These are phyloP conservation scores for Stereocaulon alpinum DNA, from an alignment of 495 filamentous ascomycete genomes.

Conservation along the genomic window DNA sequence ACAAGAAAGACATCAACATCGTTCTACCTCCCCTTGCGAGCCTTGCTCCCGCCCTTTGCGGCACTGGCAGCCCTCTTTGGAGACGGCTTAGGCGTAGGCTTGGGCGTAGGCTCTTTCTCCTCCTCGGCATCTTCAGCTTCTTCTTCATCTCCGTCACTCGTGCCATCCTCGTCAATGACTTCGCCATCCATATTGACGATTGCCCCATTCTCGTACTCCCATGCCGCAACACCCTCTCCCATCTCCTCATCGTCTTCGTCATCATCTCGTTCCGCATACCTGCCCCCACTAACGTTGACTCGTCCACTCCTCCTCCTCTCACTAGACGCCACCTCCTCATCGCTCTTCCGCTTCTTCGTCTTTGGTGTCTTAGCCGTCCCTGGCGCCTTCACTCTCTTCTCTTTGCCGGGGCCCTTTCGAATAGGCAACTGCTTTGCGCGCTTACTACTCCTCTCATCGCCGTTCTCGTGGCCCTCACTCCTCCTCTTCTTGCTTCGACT, in stretches of 20 bases:
- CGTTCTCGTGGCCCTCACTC: constrained; percentile 32
- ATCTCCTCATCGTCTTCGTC: constrained; percentile 50
- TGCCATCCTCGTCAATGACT: constrained; percentile 13
- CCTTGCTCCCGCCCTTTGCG: constrained; percentile 1
- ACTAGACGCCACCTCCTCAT: constrained; percentile 25
- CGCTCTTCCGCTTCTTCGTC: constrained; percentile 34
- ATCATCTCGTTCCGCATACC: constrained; percentile 46
- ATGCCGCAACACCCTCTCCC: constrained; percentile 28
- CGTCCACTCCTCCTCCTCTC: constrained; percentile 35
- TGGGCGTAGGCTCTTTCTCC: constrained; percentile 20
- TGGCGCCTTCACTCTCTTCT: constrained; percentile 30
- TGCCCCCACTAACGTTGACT: constrained; percentile 21
- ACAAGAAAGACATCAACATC: background rate
- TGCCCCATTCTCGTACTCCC: constrained; percentile 18
- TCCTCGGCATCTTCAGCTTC: constrained; percentile 25
- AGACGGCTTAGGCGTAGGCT: constrained; percentile 18
- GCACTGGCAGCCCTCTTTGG: constrained; percentile 1
- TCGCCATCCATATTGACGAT: constrained; percentile 15
- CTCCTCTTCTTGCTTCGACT: constrained; percentile 40
- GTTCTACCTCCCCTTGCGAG: background rate
- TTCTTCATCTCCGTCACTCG: constrained; percentile 19
- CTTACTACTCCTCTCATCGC: constrained; percentile 30
- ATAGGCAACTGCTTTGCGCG: constrained; percentile 32
- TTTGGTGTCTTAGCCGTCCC: constrained; percentile 23
- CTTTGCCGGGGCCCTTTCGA: constrained; percentile 32